Percentiles rank a stretch among this genome's conserved stretches.
phyloP scores from a whole-genome alignment of 805 yeast species.

The Saturnispora diversa region DNA sequence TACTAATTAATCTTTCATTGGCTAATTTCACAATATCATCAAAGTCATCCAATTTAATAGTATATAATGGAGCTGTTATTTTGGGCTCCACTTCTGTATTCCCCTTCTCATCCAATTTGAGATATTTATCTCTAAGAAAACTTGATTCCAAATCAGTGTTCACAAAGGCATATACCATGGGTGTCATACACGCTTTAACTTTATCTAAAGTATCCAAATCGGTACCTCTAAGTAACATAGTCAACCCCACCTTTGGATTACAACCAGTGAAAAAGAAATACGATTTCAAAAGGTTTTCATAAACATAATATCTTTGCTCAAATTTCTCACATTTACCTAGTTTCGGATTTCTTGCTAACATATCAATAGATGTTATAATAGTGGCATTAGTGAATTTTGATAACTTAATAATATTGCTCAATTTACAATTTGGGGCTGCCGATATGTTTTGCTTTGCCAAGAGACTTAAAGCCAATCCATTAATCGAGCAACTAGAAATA shows the following conservation, averaged over 20 bases:
- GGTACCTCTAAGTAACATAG: conserved; percentile 81
- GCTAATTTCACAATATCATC: conserved; percentile 29
- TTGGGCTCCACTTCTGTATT: background rate
- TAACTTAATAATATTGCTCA: conserved; percentile 70
- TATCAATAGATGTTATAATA: conserved; percentile 78
- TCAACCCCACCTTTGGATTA: conserved; percentile 65
- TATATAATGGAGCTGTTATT: conserved; percentile 29
- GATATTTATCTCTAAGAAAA: conserved; percentile 61
- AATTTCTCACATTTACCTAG: conserved; percentile 71
- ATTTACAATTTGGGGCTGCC: conserved; percentile 74
- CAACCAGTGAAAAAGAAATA: conserved; percentile 78
- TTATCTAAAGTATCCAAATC: conserved; percentile 50
- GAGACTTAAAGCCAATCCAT: conserved; percentile 71
- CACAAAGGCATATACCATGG: conserved; percentile 70
- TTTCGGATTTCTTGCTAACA: conserved; percentile 59
- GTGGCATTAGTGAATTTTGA: conserved; percentile 78
- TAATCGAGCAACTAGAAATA: conserved; percentile 68
- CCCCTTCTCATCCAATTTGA: conserved; percentile 26
- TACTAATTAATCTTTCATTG: conserved; percentile 52
- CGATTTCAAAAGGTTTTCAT: conserved; percentile 51
- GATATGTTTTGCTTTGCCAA: conserved; percentile 70
- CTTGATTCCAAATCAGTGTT: conserved; percentile 75
- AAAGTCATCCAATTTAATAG: conserved; percentile 12
- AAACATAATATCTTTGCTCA: conserved; percentile 60
- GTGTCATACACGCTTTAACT: conserved; percentile 71